phyloP scores from a whole-genome alignment of 2,329 filamentous ascomycete genomes.

The Diaporthe velutina region DNA sequence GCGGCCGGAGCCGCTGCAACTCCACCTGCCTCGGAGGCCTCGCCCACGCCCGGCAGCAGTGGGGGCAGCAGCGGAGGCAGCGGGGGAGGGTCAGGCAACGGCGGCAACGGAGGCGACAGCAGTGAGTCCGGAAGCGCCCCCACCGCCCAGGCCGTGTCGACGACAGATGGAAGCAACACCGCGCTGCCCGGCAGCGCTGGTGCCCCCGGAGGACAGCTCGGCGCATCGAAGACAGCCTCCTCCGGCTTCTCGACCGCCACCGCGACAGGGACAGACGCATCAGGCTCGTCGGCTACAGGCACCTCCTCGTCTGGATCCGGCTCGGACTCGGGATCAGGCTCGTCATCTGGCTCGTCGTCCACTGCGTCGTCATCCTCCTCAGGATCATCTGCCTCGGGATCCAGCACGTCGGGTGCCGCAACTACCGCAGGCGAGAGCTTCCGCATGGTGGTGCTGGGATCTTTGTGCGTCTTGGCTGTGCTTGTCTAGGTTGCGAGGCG shows the following conservation, averaged over 20 bases:
- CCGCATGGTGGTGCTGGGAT: not conserved
- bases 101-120: not conserved
- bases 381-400: not conserved
- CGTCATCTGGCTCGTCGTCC: conserved; percentile 13
- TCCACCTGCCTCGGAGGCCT: not conserved
- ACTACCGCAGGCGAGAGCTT: not conserved
- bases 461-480: not conserved
- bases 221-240: not conserved
- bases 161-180: not conserved
- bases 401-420: not conserved
- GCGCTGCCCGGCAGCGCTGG: conserved; percentile 4
- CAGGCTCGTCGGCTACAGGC: conserved; percentile 4
- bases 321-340: not conserved
- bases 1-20: not conserved
- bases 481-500: not conserved
- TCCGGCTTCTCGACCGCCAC: conserved; percentile 12
- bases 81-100: not conserved
- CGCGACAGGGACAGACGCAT: not conserved
- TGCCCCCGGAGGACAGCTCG: not conserved
- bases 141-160: conserved; percentile 20
- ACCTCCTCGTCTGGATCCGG: not conserved
- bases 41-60: not conserved
- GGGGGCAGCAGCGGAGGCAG: not conserved
- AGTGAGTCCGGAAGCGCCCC: conserved; percentile 7
- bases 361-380: not conserved